Evolutionary conservation across 306 rosid genomes (phyloP), one percentile per base, ranked within the genome.

Genomic region (Castanospermum australe): DNA sequence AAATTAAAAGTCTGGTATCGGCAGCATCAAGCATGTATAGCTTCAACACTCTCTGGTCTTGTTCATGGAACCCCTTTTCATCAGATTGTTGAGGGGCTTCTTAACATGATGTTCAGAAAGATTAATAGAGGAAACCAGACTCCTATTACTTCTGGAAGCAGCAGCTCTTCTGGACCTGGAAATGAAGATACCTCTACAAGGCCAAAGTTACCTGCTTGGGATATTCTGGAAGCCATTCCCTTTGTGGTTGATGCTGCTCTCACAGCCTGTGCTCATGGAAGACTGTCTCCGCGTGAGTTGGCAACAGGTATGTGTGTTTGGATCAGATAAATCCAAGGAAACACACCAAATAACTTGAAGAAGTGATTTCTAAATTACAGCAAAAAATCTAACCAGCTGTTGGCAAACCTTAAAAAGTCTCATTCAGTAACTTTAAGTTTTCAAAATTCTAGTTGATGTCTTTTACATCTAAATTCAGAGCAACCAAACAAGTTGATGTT

Each of bases 191-290:
- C 74, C 72, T 78, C 82, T 75, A 20, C 76, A 47, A 90, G 97
- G 81, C 96, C 99, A 75, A 90, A 85, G 82, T 89, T 95, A 84
- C 99, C 98, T 30, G 98, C 99, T 65, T 95, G 99, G 99, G 99
- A 95, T 88, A 90, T 93, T 78, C 87, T 95, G 80, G 97, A 90
- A 86, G 98, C 96, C 67, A 87, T 90, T 83, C 99, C 99, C 71
- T 95, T 90, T 73, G 97, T 93, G 71, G 94, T 93, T 85, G 99
- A 95, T 88, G 97, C 99, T 71, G 99, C 99, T 84, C 81, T 95
- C 66, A 95, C 96, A 55, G 98, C 99, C 68, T 95, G 99, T 84
- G 93, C 97, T 78, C 99, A 95, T 80, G 98, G 97, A 84, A 87
- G 88, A 74, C 86, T 95, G 47, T 95, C 98, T 73, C 99, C 99